Evolutionary conservation across 805 yeast genomes (phyloP), one percentile per base, ranked within the genome.

Genomic region (Yarrowia bubula): DNA sequence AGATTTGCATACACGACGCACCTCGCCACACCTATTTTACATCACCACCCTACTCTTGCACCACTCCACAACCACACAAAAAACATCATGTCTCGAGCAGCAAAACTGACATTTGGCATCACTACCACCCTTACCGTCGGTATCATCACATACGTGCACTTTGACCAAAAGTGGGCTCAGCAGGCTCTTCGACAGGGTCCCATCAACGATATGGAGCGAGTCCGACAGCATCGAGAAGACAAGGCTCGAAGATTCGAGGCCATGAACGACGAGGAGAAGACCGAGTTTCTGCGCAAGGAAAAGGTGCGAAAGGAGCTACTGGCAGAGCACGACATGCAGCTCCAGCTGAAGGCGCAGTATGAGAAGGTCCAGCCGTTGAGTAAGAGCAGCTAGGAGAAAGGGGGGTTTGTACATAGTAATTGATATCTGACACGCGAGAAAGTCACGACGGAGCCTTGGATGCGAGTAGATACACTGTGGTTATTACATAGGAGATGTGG

Each of bases 101-200:
- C 65, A 28, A 61, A 61, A 61, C 47, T 61, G 13, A 61, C 65
- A 8, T 61, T 61, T 47, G 65, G 65, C 9, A 48, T 61, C 65
- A 61, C 65, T 4, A 15, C 57, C 11, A 38, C 39, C 3, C 57
- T 61, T 8, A 61, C 57, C 18, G 7, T 48, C n/a, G 32, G 17
- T 22, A 61, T 46, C 47, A 48, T 61, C 39, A 41, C 47, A 17
- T 46, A 41, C 8, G 65, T 61, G 37, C 65, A 61, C 13, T 61
- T 47, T n/a, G 65, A 47, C 65, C 65, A 61, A 13, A 48, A 28
- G 58, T 39, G 46, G 65, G 57, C 55, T 2, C 65, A 48, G 39
- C 33, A 61, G 47, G 57, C 57, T 10, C 57, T 61, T 9, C 65
- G 57, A 31, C 57, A 61, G 65, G 65, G 65, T 8, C 65, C 65